Evolutionary conservation across 371 early-diverging fungal genomes (phyloP).

Genomic region (Circinella umbellata): DNA sequence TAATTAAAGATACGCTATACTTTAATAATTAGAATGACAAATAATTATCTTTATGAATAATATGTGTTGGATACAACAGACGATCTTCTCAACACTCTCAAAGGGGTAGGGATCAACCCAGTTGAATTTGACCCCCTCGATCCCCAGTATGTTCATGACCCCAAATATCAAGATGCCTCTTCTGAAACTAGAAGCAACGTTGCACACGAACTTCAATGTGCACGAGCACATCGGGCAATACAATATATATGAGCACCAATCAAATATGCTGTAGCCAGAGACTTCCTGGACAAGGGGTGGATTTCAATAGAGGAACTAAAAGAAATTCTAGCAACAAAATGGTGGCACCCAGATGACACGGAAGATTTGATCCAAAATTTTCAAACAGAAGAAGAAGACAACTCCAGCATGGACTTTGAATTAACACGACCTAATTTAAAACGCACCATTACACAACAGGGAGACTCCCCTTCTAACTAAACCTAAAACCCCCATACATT

Average conservation of each 20-base stretch:
- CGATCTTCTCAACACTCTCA: no score
- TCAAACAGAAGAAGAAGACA: not conserved
- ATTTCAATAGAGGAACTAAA: conserved; percentile 1
- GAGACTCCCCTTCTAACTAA: no score
- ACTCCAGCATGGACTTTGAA: not conserved
- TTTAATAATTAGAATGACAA: no score
- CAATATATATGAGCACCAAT: conserved; percentile 6
- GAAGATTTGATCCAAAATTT: not conserved
- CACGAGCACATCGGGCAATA: not conserved
- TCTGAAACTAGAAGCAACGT: not conserved
- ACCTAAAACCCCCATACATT: no score
- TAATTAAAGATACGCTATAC: no score
- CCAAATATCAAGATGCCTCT: conserved; percentile 4
- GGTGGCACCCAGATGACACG: not conserved
- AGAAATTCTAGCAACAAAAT: not conserved
- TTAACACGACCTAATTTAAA: no score
- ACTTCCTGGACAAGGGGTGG: conserved; percentile 7
- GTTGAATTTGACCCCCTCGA: conserved; percentile 17
- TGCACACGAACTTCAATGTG: not conserved
- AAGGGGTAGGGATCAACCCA: no score
- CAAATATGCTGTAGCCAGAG: conserved; percentile 13
- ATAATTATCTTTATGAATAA: no score
- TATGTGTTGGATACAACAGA: no score
- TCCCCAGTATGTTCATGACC: conserved; percentile 12
- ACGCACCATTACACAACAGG: no score